Evolutionary conservation across 257 asterid species (phyloP), one percentile per base, ranked within the genome.

Genomic region (Linaria vulgaris): DNA sequence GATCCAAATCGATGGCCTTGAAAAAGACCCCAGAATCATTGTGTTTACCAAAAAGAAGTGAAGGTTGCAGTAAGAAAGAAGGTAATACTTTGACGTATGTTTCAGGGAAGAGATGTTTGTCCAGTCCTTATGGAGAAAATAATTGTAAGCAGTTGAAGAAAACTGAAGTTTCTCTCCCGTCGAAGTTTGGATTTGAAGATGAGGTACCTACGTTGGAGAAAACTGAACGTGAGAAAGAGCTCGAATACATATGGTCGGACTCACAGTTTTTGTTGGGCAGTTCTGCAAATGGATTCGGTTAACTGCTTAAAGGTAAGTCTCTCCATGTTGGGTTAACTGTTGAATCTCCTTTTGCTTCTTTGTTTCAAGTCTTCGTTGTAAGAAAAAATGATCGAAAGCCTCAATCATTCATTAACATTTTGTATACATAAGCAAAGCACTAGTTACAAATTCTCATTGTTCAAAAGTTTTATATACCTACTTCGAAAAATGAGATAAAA

Each of bases 161-260:
- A 27, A 27, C 44, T 30, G 70, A 41, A 55, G 14, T 10, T 43
- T 3, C 56, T 44, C 78, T 73, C 48, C 80, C 88, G 0, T 22
- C 24, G 61, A 85, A 74, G 67, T 82, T 85, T 61, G 58, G 72
- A 34, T 82, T 85, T n/a, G 79, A 72, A 6, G 82, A 82, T 22
- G 86, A 80, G 58, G 60, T 61, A 15, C 79, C 72, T 20, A 24
- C 46, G 48, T 71, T 20, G 34, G 85, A 72, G 15, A 70, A 76
- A 61, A 71, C 85, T 6, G 83, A 76, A 10, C 6, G 22, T 6
- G 88, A 80, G 11, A 62, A 38, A 6, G 71, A 58, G 74, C 14
- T 71, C 30, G 87, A 76, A 9, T 49, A 12, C 7, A 50, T 78
- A 74, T 80, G 74, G 34, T n/a, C 31, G n/a, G 85, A 76, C 11